Conservation (phyloP, 257 asterid genomes). For the Misopates orontium region DNA sequence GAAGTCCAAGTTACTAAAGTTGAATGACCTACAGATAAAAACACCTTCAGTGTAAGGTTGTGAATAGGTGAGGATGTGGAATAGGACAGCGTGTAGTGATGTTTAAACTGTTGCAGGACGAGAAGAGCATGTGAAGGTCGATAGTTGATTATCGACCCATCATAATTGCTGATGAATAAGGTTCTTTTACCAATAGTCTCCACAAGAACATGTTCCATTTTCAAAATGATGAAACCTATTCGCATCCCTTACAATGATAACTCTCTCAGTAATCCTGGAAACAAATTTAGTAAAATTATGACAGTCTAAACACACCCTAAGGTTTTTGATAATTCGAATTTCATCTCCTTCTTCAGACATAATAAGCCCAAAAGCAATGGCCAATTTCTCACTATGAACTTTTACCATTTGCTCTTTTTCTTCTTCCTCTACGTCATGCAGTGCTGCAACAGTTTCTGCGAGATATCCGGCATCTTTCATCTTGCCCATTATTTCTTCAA, state of each 20-base stretch:
- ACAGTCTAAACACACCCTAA: conserved; percentile 88
- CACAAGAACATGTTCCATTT: conserved; percentile 80
- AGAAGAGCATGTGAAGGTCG: conserved; percentile 3
- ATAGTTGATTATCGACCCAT: not conserved
- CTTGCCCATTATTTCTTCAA: conserved; percentile 51
- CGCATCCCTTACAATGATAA: conserved; percentile 79
- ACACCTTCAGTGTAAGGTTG: not conserved
- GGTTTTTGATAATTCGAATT: conserved; percentile 83
- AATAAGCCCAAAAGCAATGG: conserved; percentile 78
- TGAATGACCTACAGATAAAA: not conserved
- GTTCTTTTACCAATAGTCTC: conserved; percentile 72
- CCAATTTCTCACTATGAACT: conserved; percentile 90
- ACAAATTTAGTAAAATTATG: conserved; percentile 84
- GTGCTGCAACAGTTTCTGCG: conserved; percentile 59
- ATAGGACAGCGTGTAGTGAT: not conserved
- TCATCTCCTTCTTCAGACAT: conserved; percentile 58
- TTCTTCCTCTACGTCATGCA: conserved; percentile 94
- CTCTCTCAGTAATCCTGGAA: conserved; percentile 60
- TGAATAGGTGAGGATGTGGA: not conserved
- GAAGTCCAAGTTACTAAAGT: not conserved
- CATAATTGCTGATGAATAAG: not conserved
- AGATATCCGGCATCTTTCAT: conserved; percentile 79
- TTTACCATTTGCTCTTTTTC: conserved; percentile 83
- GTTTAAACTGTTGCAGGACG: not conserved
- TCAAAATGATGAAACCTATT: conserved; percentile 86